Evolutionary conservation across 495 filamentous ascomycete species (phyloP), one percentile per base, ranked within the genome.

Genomic region (Neurospora terricola): DNA sequence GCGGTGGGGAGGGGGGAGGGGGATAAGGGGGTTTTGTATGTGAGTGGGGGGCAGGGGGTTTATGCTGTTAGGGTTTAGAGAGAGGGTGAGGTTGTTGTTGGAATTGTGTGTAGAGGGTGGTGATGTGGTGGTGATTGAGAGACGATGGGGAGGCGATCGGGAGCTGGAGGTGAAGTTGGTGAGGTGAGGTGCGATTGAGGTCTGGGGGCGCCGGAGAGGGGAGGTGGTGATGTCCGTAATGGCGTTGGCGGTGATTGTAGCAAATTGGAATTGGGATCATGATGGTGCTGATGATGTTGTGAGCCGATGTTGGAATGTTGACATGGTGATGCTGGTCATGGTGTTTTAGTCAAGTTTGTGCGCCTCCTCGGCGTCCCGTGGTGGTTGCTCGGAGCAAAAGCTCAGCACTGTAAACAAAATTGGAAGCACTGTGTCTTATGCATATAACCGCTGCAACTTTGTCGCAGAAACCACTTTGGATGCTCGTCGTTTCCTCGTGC

Each of bases 21-120:
- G 72, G 83, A 85, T 73, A 78, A 76, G 72, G 78, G 81, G 70
- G 78, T 80, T 14, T 74, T 81, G 8, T 85, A 84, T 74, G 77
- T 84, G 9, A 77, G 79, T 12, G 81, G 73, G 38, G 75, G 75
- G 6, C 74, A 77, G 73, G 79, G 79, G 5, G 72, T 80, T 45
- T 82, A 76, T 77, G 79, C 80, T 36, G 74, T 80, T 18, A 78
- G 0, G 23, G 23, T 62, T 8, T 54, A 54, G 21, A 54, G n/a
- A 9, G 43, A 21, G 21, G 45, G 16, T 21, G 0, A 7, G 2
- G 23, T 27, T 12, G 48, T 14, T n/a, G 9, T 14, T 59, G 21
- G 0, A 0, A 4, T 27, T 10, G 7, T 23, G 21, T 21, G 21
- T 2, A 5, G 21, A 9, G 9, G 11, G 45, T 12, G 21, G n/a